A percentile compares a stretch with the other conserved stretches of the same genome.
Evolutionary conservation across 179 eudicot genomes (phyloP).

Genomic region (Dionaea muscipula): DNA sequence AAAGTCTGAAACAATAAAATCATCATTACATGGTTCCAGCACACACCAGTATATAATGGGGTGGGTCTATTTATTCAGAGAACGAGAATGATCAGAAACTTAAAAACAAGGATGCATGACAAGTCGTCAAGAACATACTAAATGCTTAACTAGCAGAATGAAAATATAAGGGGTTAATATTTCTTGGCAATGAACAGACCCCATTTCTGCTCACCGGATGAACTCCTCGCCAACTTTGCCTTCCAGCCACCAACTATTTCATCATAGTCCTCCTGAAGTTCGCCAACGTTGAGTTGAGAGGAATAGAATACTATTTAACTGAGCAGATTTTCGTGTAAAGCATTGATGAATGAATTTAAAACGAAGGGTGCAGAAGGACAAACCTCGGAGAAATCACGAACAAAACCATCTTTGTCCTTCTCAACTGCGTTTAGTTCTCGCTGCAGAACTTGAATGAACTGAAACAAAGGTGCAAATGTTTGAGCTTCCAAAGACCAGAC

Average conservation of each 20-base stretch:
- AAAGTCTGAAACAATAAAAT: too few relatives aligned
- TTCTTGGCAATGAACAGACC: constrained; percentile 79
- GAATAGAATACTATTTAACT: neutral
- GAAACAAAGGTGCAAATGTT: constrained; percentile 9
- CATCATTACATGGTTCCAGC: too few relatives aligned
- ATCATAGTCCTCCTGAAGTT: constrained; percentile 60
- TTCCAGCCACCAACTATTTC: constrained; percentile 91
- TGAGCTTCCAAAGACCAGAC: neutral
- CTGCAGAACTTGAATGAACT: constrained; percentile 68
- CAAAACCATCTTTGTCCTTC: constrained; percentile 66
- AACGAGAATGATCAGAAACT: too few relatives aligned
- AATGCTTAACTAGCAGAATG: too few relatives aligned
- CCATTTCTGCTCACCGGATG: constrained; percentile 88
- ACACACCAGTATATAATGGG: too few relatives aligned
- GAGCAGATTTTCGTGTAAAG: too few relatives aligned
- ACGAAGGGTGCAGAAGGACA: constrained; percentile 3
- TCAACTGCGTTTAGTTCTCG: constrained; percentile 53
- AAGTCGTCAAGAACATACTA: too few relatives aligned
- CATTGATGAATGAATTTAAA: too few relatives aligned
- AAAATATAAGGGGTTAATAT: constrained; percentile 19
- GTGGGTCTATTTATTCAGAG: too few relatives aligned
- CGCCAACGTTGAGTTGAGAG: neutral
- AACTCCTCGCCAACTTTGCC: constrained; percentile 57
- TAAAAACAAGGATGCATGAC: too few relatives aligned
- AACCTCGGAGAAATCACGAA: constrained; percentile 79